These are phyloP conservation scores for Micractinium sp. DNA, from an alignment of 139 green algal genomes.

Conservation along the genomic window DNA sequence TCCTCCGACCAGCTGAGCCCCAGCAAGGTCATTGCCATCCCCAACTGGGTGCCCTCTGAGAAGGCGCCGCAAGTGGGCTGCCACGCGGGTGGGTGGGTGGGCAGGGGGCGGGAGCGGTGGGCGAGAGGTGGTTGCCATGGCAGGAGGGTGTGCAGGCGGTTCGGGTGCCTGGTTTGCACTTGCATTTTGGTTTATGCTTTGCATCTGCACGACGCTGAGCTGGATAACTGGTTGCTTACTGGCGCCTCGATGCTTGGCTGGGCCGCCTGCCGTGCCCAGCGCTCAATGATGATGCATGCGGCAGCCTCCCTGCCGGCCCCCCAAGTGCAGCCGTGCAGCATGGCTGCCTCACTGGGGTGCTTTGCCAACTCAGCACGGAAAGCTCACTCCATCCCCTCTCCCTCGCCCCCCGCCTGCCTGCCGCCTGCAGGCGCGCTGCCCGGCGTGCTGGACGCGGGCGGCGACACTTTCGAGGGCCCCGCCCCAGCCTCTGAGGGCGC, in stretches of 20 bases:
- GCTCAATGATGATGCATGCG: no score
- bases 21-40: slow-evolving; percentile 26
- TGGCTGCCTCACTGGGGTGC: no score
- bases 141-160: not conserved
- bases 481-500: not conserved
- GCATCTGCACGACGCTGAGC: no score
- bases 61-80: not conserved
- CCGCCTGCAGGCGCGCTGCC: slow-evolving; percentile 24
- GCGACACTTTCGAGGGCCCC: slow-evolving; percentile 12
- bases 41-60: slow-evolving; percentile 38
- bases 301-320: no score
- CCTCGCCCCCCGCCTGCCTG: not conserved
- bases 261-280: no score
- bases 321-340: no score
- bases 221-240: not conserved
- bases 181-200: no score
- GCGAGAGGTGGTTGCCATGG: not conserved
- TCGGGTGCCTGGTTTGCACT: no score
- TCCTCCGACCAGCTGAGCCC: slow-evolving; percentile 35
- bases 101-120: not conserved
- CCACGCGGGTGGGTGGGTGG: slow-evolving; percentile 21
- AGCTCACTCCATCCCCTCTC: not conserved
- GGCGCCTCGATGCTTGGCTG: not conserved
- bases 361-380: no score
- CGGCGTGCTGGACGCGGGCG: slow-evolving; percentile 5